Base-by-base conservation (phyloP, 129 eudicot genomes). In the Smallanthus sonchifolius region DNA sequence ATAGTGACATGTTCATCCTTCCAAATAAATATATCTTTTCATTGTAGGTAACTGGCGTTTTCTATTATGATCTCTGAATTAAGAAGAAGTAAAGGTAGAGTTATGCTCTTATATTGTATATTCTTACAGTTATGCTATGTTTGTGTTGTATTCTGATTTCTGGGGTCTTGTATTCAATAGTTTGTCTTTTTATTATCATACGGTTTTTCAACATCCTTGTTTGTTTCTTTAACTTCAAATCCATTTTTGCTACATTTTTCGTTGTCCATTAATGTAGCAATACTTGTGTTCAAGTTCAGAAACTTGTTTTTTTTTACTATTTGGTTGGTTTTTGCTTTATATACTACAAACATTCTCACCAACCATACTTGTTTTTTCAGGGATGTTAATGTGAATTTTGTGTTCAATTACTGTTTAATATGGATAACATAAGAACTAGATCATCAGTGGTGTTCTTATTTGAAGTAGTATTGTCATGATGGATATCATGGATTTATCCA, bases 11-110 rank as follows among this genome's bases (percentile, higher is more conserved):
- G 82, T 79, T 81, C 92, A 82, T 77, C 81, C 84, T 87, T 77
- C 97, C 90, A 81, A 86, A 84, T 92, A 86, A 92, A 91, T 75
- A 83, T 87, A 61, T 89, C 87, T 89, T 89, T 89, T 91, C 79
- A 81, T 94, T 94, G 99, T 94, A 94, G 99, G 99, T 87, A 84
- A 79, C 80, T 88, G 93, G 91, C 84, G 96, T 90, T 76, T 83
- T 80, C 98, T 93, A 86, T 86, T 83, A 83, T 90, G 99, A 94
- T 91, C 97, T 91, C 99, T 91, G 96, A 93, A 82, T 80, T 90
- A 83, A 84, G 98, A 88, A 84, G 98, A 88, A 83, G 96, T 93
- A 82, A 93, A 90, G 97, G 99, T 94, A 94, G 97, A 75, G 81
- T 90, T 87, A 83, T 84, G 91, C 86, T 86, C 88, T 78, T 63